Conservation (phyloP, 768 basidiomycete species). For the Macrolepiota albuminosa region DNA sequence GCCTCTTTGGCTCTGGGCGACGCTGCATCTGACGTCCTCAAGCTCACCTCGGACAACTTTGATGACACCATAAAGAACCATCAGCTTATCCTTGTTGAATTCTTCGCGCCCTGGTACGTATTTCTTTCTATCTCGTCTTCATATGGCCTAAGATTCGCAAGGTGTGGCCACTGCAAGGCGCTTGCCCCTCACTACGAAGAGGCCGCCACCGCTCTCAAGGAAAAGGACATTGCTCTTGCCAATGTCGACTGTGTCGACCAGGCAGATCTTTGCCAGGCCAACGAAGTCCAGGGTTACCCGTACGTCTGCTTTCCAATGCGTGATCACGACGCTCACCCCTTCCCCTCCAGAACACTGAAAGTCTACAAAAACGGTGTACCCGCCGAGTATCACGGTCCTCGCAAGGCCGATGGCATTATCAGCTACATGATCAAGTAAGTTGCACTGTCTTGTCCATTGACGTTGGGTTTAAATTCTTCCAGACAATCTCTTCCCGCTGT, state of each 20-base stretch:
- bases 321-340: background rate
- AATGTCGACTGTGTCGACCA: conserved; percentile 98
- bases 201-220: conserved; percentile 90
- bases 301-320: conserved; percentile 32
- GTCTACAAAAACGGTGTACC: conserved; percentile 85
- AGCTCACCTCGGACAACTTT: conserved; percentile 67
- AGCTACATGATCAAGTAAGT: conserved; percentile 94
- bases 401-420: conserved; percentile 94
- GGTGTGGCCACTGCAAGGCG: conserved; percentile 96
- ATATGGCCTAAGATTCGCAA: conserved; percentile 20
- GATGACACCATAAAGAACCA: conserved; percentile 60
- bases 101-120: conserved; percentile 82
- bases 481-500: conserved; percentile 94
- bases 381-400: conserved; percentile 79
- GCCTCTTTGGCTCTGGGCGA: conserved; percentile 52
- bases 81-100: conserved; percentile 85
- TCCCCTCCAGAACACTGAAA: conserved; percentile 67
- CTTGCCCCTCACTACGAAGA: conserved; percentile 92
- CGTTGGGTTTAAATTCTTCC: conserved; percentile 4
- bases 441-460: background rate
- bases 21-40: conserved; percentile 75
- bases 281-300: conserved; percentile 95
- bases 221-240: conserved; percentile 83
- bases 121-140: background rate
- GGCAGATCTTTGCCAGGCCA: conserved; percentile 82